phyloP scores from a whole-genome alignment of 139 green algal genomes.

The Nannochloris sp. region DNA sequence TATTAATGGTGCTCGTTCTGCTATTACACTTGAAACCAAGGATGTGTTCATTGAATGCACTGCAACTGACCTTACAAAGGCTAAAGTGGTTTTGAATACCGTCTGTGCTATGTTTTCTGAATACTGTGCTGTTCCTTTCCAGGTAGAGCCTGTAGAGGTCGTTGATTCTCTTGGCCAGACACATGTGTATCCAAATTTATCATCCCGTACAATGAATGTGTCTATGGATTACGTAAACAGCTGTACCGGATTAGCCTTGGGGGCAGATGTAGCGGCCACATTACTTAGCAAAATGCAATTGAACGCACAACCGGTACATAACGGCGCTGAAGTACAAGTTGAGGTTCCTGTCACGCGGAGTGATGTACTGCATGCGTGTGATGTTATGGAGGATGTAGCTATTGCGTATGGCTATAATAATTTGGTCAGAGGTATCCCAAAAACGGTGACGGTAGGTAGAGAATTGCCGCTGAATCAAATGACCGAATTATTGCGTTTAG shows the following conservation, averaged over 20 bases:
- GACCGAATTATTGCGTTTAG: constrained; percentile 75
- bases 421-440: constrained; percentile 55
- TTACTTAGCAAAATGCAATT: constrained; percentile 89
- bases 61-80: constrained; percentile 94
- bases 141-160: constrained; percentile 93
- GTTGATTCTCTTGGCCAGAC: constrained; percentile 61
- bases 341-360: constrained; percentile 76
- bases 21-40: constrained; percentile 76
- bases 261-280: constrained; percentile 34
- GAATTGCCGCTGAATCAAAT: constrained; percentile 91
- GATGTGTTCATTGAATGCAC: constrained; percentile 99
- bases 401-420: constrained; percentile 99
- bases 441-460: constrained; percentile 52
- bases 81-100: constrained; percentile 83
- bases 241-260: constrained; percentile 65
- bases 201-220: constrained; percentile 51
- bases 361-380: constrained; percentile 92
- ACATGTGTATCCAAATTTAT: constrained; percentile 75
- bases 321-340: constrained; percentile 23
- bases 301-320: constrained; percentile 3
- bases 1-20: constrained; percentile 94
- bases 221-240: constrained; percentile 73
- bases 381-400: constrained; percentile 97
- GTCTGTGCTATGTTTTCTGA: constrained; percentile 91
- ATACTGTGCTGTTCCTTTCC: constrained; percentile 82